These are phyloP conservation scores for Mucor sp. DNA, from an alignment of 371 early-diverging fungal species.

Conservation along the genomic window DNA sequence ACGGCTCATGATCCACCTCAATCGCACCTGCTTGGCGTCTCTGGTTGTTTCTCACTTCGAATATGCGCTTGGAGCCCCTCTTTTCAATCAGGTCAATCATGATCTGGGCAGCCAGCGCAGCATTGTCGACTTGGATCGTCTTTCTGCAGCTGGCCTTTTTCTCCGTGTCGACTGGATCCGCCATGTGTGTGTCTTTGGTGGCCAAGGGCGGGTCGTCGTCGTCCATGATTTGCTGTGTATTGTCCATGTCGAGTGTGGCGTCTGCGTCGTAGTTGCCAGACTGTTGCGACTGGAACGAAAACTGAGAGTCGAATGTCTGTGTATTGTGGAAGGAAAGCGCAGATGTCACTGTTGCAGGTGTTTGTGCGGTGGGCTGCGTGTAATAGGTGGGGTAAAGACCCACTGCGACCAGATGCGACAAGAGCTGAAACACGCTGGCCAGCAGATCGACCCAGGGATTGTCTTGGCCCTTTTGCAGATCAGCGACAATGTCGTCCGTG, in stretches of 20 bases:
- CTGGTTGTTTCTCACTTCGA: constrained; percentile 37
- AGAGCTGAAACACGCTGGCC: constrained; percentile 23
- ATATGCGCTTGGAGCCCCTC: constrained; percentile 37
- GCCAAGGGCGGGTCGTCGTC: constrained; percentile 6
- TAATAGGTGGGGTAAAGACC: constrained; percentile 31
- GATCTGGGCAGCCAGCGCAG: constrained; percentile 34
- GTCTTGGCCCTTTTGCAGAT: constrained; percentile 16
- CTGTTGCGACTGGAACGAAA: constrained; percentile 29
- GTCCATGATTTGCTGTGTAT: constrained; percentile 27
- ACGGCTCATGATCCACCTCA: constrained; percentile 11
- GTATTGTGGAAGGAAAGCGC: constrained; percentile 14
- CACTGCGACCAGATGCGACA: constrained; percentile 34
- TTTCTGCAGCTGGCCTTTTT: constrained; percentile 3
- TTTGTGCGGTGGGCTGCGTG: background rate
- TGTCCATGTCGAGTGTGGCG: constrained; percentile 42
- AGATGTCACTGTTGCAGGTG: background rate
- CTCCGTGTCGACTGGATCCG: background rate
- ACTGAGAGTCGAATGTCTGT: constrained; percentile 24
- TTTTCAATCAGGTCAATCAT: constrained; percentile 46
- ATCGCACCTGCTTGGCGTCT: constrained; percentile 10
- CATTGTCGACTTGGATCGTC: constrained; percentile 23
- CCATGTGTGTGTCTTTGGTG: background rate
- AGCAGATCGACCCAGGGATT: constrained; percentile 28
- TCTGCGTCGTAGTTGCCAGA: constrained; percentile 35
- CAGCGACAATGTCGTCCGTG: constrained; percentile 28